A percentile compares a stretch with the other conserved stretches of the same genome.
These are phyloP conservation scores for Dacryopinax spathularia DNA, from an alignment of 768 basidiomycete genomes.

Conservation along the genomic window DNA sequence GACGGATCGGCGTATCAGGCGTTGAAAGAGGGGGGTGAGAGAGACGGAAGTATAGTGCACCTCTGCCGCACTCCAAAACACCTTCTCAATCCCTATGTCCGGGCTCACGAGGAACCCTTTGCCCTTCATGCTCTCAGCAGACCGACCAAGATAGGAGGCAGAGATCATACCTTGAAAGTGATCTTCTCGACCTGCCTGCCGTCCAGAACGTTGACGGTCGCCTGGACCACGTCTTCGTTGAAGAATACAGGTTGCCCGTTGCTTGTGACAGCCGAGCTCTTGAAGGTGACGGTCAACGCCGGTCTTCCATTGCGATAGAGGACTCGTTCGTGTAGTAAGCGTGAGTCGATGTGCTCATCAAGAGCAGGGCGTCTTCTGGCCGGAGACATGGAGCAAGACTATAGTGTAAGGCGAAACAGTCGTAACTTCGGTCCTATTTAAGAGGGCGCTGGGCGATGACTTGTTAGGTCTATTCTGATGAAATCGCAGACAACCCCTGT, in stretches of 20 bases:
- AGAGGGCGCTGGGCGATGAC: no score
- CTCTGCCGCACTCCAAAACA: neutral
- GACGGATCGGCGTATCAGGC: neutral
- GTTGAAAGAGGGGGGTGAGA: neutral
- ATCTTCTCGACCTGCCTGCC: neutral
- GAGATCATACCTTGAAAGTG: neutral
- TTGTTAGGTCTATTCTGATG: no score
- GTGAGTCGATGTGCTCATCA: neutral
- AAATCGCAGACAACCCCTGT: no score
- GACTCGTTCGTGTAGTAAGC: neutral
- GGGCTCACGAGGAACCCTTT: neutral
- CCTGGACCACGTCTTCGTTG: neutral
- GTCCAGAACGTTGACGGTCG: neutral
- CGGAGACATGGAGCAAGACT: neutral
- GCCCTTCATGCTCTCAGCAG: neutral
- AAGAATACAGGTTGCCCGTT: neutral
- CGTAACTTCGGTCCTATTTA: no score
- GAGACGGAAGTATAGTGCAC: neutral
- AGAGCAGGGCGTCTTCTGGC: neutral
- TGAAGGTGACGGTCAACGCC: neutral
- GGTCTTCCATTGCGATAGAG: neutral
- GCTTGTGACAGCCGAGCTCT: neutral
- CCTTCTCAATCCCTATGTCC: neutral
- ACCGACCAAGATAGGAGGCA: neutral
- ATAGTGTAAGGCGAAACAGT: no score